phyloP scores from a whole-genome alignment of 2,329 filamentous ascomycete species.

The Diaporthe citriasiana region DNA sequence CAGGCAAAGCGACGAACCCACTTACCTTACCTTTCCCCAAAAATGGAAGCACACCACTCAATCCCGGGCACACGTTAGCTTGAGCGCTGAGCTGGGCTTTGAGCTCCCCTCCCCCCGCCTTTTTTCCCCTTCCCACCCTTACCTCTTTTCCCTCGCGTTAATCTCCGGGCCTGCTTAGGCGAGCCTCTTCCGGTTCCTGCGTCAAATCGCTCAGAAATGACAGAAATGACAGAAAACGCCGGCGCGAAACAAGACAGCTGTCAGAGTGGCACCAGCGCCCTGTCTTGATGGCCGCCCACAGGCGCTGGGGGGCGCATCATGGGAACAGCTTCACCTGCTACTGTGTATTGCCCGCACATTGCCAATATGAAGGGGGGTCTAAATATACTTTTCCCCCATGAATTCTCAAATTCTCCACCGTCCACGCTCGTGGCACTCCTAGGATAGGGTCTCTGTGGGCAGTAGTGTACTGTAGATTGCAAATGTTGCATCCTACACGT shows the following conservation, averaged over 20 bases:
- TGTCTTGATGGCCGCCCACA: background rate
- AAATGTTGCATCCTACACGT: slow-evolving; percentile 11
- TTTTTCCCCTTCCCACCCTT: background rate
- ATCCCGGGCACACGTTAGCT: too few species aligned
- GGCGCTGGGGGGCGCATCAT: background rate
- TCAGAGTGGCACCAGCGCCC: background rate
- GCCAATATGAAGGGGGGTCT: slow-evolving; percentile 4
- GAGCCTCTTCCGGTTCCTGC: slow-evolving; percentile 29
- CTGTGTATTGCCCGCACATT: background rate
- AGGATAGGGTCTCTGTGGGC: background rate
- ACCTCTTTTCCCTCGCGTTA: slow-evolving; percentile 6
- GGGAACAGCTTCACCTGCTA: background rate
- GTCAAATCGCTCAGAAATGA: slow-evolving; percentile 35
- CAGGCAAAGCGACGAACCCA: background rate
- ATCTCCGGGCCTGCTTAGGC: slow-evolving; percentile 27
- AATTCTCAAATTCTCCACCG: slow-evolving; percentile 2
- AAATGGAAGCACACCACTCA: slow-evolving; percentile 30
- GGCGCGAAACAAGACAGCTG: slow-evolving; percentile 12
- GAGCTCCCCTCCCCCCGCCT: background rate
- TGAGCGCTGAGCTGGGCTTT: slow-evolving; percentile 16
- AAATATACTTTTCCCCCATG: slow-evolving; percentile 11
- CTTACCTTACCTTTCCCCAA: background rate
- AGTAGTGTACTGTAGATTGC: background rate
- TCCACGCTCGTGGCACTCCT: slow-evolving; percentile 1
- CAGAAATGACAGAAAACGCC: slow-evolving; percentile 18